These are phyloP conservation scores for Coniochaeta ligniaria DNA, from an alignment of 2,329 filamentous ascomycete genomes.

Conservation along the genomic window DNA sequence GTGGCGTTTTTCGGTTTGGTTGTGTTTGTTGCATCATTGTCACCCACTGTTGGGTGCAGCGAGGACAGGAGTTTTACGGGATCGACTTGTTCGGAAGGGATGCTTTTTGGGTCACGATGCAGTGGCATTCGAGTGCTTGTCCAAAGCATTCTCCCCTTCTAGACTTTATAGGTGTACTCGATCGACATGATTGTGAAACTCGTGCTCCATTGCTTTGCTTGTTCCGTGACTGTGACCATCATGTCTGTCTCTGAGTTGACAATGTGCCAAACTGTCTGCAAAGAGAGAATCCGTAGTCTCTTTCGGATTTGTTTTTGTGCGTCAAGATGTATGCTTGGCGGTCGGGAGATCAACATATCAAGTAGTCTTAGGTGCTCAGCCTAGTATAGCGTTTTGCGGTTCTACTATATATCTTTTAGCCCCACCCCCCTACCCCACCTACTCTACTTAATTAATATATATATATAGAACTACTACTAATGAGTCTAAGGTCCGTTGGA, in stretches of 20 bases:
- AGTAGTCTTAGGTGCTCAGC: too few relatives aligned
- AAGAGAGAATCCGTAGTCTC: too few relatives aligned
- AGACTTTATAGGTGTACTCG: background rate
- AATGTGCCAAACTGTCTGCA: background rate
- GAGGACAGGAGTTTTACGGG: background rate
- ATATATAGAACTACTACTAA: too few relatives aligned
- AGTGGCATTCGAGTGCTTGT: background rate
- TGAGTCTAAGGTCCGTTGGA: too few relatives aligned
- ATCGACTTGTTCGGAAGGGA: background rate
- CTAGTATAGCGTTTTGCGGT: too few relatives aligned
- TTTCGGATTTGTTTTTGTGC: too few relatives aligned
- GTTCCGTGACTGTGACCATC: background rate
- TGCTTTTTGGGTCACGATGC: background rate
- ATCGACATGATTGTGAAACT: background rate
- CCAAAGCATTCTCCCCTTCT: background rate
- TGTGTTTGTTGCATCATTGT: background rate
- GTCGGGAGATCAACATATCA: too few relatives aligned
- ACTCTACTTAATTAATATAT: too few relatives aligned
- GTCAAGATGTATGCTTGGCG: too few relatives aligned
- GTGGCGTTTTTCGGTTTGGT: background rate
- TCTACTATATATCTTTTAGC: too few relatives aligned
- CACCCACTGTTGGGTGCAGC: background rate
- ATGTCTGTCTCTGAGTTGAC: background rate
- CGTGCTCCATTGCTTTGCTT: background rate
- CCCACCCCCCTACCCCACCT: too few relatives aligned